A percentile compares a stretch with the other conserved stretches of the same genome.
phyloP scores from a whole-genome alignment of 805 yeast species.

The Clavispora asparagi region DNA sequence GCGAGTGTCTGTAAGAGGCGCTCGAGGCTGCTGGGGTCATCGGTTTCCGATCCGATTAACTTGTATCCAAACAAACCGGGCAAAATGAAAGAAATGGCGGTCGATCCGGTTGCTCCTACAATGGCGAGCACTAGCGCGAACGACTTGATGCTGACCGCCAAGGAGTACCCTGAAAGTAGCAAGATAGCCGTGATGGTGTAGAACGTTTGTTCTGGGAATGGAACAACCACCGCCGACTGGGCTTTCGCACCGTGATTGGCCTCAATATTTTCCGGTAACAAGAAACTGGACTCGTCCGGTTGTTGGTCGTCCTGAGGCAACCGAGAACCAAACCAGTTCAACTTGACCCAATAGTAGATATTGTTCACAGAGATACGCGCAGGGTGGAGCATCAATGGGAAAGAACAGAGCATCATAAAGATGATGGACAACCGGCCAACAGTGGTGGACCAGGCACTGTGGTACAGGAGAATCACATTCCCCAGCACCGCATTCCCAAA shows the following conservation, averaged over 20 bases:
- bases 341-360: slow-evolving; percentile 48
- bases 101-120: slow-evolving; percentile 82
- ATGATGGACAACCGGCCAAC: slow-evolving; percentile 80
- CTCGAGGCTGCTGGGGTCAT: slow-evolving; percentile 24
- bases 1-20: slow-evolving; percentile 34
- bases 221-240: slow-evolving; percentile 30
- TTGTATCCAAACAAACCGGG: slow-evolving; percentile 76
- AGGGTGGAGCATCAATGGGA: slow-evolving; percentile 88
- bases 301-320: not conserved
- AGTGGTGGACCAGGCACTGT: slow-evolving; percentile 54
- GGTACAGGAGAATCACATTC: slow-evolving; percentile 75
- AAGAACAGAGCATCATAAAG: slow-evolving; percentile 74
- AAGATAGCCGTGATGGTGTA: slow-evolving; percentile 44
- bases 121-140: slow-evolving; percentile 66
- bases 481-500: slow-evolving; percentile 67
- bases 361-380: slow-evolving; percentile 79
- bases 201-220: slow-evolving; percentile 43
- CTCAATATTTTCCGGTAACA: slow-evolving; percentile 7
- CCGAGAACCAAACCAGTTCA: slow-evolving; percentile 4
- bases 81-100: slow-evolving; percentile 68
- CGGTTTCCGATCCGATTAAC: slow-evolving; percentile 35
- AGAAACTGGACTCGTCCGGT: slow-evolving; percentile 8
- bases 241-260: not conserved
- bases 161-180: slow-evolving; percentile 43
- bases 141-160: slow-evolving; percentile 56